Percentiles rank a stretch among this genome's conserved stretches.
Evolutionary conservation across 768 basidiomycete species (phyloP).

Genomic region (Astraeus odoratus): DNA sequence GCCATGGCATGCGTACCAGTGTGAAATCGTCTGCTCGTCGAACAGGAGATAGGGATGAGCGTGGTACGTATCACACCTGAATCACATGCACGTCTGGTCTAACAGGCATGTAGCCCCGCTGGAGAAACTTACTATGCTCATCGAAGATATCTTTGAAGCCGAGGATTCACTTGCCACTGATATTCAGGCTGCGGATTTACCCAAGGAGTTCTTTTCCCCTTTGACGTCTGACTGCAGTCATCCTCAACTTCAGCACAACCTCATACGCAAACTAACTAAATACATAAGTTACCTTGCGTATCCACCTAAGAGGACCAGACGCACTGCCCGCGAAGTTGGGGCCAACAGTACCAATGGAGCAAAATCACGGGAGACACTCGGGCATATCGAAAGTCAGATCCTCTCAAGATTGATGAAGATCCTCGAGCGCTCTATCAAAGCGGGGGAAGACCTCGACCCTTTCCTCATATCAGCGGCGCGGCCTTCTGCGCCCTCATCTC

Average conservation of each 20-base stretch:
- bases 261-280: slow-evolving; percentile 65
- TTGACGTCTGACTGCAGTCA: slow-evolving; percentile 49
- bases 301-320: slow-evolving; percentile 63
- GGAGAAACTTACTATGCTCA: slow-evolving; percentile 66
- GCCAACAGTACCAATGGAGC: slow-evolving; percentile 30
- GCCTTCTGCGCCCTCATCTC: slow-evolving; percentile 8
- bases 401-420: slow-evolving; percentile 67
- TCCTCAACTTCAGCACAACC: slow-evolving; percentile 51
- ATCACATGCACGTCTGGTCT: neutral
- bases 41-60: slow-evolving; percentile 71
- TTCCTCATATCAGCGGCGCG: slow-evolving; percentile 37
- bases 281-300: slow-evolving; percentile 61
- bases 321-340: slow-evolving; percentile 33
- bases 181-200: slow-evolving; percentile 41
- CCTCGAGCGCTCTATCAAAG: slow-evolving; percentile 70
- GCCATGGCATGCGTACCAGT: slow-evolving; percentile 23
- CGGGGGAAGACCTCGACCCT: slow-evolving; percentile 69
- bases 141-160: slow-evolving; percentile 83
- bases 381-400: slow-evolving; percentile 56
- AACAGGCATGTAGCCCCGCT: slow-evolving; percentile 42
- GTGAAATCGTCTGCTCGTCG: slow-evolving; percentile 48
- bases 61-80: slow-evolving; percentile 37
- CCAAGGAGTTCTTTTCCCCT: slow-evolving; percentile 57
- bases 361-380: slow-evolving; percentile 48
- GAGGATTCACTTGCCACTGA: slow-evolving; percentile 66